A percentile compares a stretch with the other conserved stretches of the same genome.
phyloP scores from a whole-genome alignment of 257 asterid species.

The Lantana camara region DNA sequence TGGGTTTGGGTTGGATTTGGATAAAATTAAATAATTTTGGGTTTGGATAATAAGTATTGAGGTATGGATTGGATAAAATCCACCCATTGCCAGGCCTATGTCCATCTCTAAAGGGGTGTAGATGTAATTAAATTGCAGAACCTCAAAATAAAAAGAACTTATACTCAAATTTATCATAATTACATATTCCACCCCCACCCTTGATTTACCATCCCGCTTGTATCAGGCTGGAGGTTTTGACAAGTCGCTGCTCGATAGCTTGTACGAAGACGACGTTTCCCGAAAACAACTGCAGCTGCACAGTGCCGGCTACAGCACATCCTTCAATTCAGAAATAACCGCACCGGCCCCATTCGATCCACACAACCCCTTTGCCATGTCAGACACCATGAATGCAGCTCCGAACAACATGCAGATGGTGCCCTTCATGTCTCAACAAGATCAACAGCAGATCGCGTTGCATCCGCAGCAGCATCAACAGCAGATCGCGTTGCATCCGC shows the following conservation, averaged over 20 bases:
- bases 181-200: not conserved
- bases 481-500: slow-evolving; percentile 29
- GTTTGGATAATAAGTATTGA: too few species aligned
- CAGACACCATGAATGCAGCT: slow-evolving; percentile 48
- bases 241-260: slow-evolving; percentile 73
- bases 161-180: not conserved
- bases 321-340: slow-evolving; percentile 41
- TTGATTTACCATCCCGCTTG: not conserved
- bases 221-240: slow-evolving; percentile 82
- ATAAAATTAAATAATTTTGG: too few species aligned
- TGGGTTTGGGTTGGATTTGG: too few species aligned
- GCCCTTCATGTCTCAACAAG: slow-evolving; percentile 64
- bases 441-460: slow-evolving; percentile 34
- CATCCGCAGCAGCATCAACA: slow-evolving; percentile 38
- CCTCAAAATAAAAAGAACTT: too few species aligned
- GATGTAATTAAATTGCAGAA: too few species aligned
- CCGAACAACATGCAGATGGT: slow-evolving; percentile 64
- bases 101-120: too few species aligned
- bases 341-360: slow-evolving; percentile 40
- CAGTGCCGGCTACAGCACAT: slow-evolving; percentile 59
- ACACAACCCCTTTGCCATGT: slow-evolving; percentile 60
- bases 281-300: slow-evolving; percentile 66
- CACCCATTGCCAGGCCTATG: too few species aligned
- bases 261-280: slow-evolving; percentile 74
- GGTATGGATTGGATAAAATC: too few species aligned